Evolutionary conservation across 2,329 filamentous ascomycete species (phyloP), one percentile per base, ranked within the genome.

Genomic region (Hymenotorrendiella dingleyae): DNA sequence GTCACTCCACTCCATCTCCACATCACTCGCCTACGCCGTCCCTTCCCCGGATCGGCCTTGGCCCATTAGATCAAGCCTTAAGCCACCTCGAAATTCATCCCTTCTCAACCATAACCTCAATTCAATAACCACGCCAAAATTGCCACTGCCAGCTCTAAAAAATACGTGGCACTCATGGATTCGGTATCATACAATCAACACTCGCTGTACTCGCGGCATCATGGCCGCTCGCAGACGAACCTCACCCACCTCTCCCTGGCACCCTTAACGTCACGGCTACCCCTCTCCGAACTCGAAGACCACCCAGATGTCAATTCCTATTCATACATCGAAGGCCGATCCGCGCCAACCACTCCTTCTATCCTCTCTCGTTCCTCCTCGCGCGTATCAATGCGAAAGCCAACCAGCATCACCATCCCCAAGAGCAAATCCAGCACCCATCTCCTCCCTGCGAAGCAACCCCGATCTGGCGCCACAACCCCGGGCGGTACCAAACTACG

Each of bases 361-460:
- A 72, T 84, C 4, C 69, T 84, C 32, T 74, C 76, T 16, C 73
- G 71, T 42, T 78, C 76, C 6, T 72, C 73, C 17, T 73, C 72
- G 6, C 67, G 68, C 27, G 65, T 71, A 35, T 72, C 70, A 20
- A 65, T 69, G 30, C 67, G 66, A 59, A 56, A 57, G 46, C 41
- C 56, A 26, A 29, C 45, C n/a, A 43, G 42, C 36, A 54, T 52
- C 37, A 49, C 55, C 43, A 54, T 64, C 9, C 60, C 81, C 22
- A 84, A 81, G 64, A 81, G 77, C 64, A 82, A 80, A 62, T 84
- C 80, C 1, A 73, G 78, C 32, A 74, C 73, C 1, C 72, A 83
- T 36, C 68, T 83, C 22, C 52, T 61, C 17, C 45, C 46, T 7
- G 49, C 45, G 36, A 53, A 53, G 42, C 42, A 53, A 45, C 48